phyloP scores from a whole-genome alignment of 768 basidiomycete genomes.

The Multifurca ochricompacta region DNA sequence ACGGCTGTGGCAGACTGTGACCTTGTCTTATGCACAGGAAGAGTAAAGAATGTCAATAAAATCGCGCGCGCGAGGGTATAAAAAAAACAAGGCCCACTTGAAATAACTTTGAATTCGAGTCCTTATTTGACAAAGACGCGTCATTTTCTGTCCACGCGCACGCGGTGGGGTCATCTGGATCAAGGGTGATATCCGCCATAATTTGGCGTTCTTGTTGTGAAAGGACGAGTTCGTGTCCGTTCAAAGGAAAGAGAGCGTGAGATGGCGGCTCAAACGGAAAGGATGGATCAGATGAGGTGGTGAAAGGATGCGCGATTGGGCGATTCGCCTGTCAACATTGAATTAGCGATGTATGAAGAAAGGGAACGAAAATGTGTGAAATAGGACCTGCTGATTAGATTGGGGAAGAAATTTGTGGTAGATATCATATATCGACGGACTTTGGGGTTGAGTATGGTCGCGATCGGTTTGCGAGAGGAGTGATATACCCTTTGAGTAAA shows the following conservation, averaged over 20 bases:
- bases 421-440: not conserved
- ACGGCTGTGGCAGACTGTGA: not conserved
- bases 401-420: not conserved
- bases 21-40: not conserved
- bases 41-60: no score
- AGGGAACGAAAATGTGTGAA: not conserved
- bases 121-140: not conserved
- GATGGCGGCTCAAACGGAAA: not conserved
- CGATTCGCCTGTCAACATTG: not conserved
- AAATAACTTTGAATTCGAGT: not conserved
- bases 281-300: not conserved
- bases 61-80: not conserved
- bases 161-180: slow-evolving; percentile 8
- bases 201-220: slow-evolving; percentile 17
- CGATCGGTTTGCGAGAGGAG: not conserved
- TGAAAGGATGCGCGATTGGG: not conserved
- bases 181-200: slow-evolving; percentile 16
- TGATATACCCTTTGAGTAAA: not conserved
- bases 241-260: not conserved
- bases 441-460: not conserved
- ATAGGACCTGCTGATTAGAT: not conserved
- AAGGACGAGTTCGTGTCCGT: not conserved
- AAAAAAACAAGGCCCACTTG: not conserved
- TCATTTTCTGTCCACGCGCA: not conserved
- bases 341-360: not conserved